Base-by-base conservation (phyloP, 2,329 filamentous ascomycete genomes). In the Claviceps humidiphila region DNA sequence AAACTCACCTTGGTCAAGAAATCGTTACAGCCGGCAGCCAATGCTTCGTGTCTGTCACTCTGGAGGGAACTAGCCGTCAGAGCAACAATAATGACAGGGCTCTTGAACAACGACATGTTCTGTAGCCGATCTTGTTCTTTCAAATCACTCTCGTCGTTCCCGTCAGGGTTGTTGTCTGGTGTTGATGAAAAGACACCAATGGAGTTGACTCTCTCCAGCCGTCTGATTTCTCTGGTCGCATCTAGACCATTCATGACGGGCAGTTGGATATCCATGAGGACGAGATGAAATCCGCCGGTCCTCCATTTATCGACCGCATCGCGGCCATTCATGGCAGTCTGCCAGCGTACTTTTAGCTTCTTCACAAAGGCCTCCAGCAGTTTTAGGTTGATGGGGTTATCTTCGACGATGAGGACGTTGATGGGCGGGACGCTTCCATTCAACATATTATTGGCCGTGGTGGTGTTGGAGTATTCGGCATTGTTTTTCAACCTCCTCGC, bases 231-330 rank as follows among this genome's bases (percentile, higher is more conserved):
- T 58, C 91, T 88, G 0, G 93, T 97, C 16, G 93, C 93, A 56
- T 96, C 89, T 34, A 98, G 73, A 1, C 93, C 93, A 59, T 85
- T 95, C 90, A 98, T 96, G 61, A 96, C 84, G 4, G 93, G 93
- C 53, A 98, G 76, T 65, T 97, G 93, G 58, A 98, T 97, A 66
- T 98, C 93, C 93, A 98, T 98, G 51, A 98, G 74, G 16, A 98
- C 93, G 57, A 98, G 71, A 70, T 98, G 93, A 63, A 95, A 97
- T 0, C 93, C 93, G 39, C 93, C 93, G 4, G 78, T 77, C 52
- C 87, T 83, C 91, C 93, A 98, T 69, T 95, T 96, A 55, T 80
- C 84, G 30, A 97, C 89, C 2, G 93, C 93, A 58, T 96, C 91
- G 57, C 84, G 82, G 24, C 93, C 93, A 65, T 97, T 95, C 77